Base-by-base conservation (phyloP, 768 basidiomycete genomes). In the Phanerodontia chrysosporium region DNA sequence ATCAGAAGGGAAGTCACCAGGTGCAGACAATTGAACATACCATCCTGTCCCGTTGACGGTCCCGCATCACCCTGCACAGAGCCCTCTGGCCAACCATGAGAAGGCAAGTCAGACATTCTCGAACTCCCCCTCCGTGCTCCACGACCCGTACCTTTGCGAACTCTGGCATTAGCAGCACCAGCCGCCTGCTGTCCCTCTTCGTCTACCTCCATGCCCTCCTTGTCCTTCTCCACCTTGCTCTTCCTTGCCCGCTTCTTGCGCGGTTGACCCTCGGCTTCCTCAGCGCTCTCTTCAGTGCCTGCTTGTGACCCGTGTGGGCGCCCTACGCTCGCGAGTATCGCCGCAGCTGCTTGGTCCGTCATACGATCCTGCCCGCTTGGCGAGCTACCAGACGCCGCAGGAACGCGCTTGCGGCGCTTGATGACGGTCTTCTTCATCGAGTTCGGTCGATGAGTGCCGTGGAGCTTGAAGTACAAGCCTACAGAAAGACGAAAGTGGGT, bases 401-500 rank as follows among this genome's bases (percentile, higher is more conserved):
- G 95, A 44, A 99, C 95, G 65, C 97, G 88, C 75, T 98, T 98
- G 64, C 97, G 81, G 32, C 97, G 84, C 77, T 99, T 99, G 82
- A 99, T 99, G 65, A 97, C 93, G 3, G 92, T 90, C 79, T 98
- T 98, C 76, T 97, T 98, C 95, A 99, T 96, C 62, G 94, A 92
- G 64, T 95, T 95, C 39, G 97, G 97, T 36, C 97, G 86, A 67
- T 98, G 95, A 1, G 92, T 92, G 49, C 95, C 94, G 76, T 99
- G 97, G 13, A 99, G 82, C 75, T 99, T 98, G 81, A 93, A 97
- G 77, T 98, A 99, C 9, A 99, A 83, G 57, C 96, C 96, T 98
- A 51, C 45, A 57, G 35, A 51, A 49, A 57, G 53, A 36, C 32
- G 58, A 30, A 51, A 39, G 27, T 52, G 55, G 21, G 51, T 59